Evolutionary conservation across 116 monocot species (phyloP).

Genomic region (Posidonia oceanica): DNA sequence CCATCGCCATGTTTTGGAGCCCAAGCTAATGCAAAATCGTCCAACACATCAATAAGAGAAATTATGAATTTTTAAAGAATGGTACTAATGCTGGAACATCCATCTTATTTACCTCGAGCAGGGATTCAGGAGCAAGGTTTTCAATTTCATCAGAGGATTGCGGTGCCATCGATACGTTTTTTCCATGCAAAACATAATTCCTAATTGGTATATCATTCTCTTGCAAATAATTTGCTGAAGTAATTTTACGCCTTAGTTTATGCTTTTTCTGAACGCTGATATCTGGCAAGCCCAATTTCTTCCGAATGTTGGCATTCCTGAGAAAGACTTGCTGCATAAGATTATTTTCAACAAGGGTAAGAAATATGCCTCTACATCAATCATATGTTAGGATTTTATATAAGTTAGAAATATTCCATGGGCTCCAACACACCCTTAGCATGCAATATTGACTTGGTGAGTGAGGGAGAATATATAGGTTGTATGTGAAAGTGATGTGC

Average conservation of each 20-base stretch:
- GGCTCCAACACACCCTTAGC: no score
- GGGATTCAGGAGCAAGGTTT: conserved; percentile 27
- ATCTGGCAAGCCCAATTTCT: conserved; percentile 44
- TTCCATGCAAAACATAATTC: conserved; percentile 10
- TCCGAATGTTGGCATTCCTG: conserved; percentile 35
- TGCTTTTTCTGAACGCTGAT: conserved; percentile 8
- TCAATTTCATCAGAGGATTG: conserved; percentile 3
- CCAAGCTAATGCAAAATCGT: conserved; percentile 34
- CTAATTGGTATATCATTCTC: not conserved
- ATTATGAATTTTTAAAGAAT: not conserved
- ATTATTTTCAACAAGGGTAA: conserved; percentile 6
- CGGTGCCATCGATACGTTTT: conserved; percentile 6
- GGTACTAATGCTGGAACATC: not conserved
- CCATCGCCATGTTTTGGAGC: conserved; percentile 36
- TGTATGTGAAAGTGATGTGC: no score
- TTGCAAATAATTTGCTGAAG: conserved; percentile 1
- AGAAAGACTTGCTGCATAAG: conserved; percentile 59
- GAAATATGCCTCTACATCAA: not conserved
- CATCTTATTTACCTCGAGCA: conserved; percentile 56
- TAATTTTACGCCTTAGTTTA: not conserved
- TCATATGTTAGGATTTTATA: not conserved
- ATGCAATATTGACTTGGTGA: no score
- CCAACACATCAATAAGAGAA: not conserved
- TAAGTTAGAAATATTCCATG: not conserved
- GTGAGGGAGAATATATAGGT: no score